Conservation (phyloP, 441 rosid genomes). For the Theobroma grandiflorum region DNA sequence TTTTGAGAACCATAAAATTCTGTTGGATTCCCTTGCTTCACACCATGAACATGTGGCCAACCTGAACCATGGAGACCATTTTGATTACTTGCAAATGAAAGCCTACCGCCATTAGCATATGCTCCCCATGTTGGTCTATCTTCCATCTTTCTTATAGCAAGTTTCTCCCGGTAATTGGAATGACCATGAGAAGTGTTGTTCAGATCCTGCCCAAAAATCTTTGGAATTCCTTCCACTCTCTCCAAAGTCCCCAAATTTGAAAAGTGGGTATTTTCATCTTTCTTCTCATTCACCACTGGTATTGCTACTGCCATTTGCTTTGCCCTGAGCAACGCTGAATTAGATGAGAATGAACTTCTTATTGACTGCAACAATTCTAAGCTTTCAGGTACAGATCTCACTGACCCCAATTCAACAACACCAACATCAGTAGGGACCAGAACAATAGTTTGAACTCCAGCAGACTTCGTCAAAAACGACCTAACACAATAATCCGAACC, state of each 20-base stretch:
- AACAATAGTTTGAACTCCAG: constrained; percentile 81
- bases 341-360: constrained; percentile 59
- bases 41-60: constrained; percentile 61
- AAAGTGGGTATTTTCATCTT: constrained; percentile 53
- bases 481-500: constrained; percentile 78
- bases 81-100: constrained; percentile 48
- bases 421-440: constrained; percentile 87
- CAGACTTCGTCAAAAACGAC: constrained; percentile 81
- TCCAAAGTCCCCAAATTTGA: constrained; percentile 44
- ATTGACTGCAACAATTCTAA: constrained; percentile 57
- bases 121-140: constrained; percentile 64
- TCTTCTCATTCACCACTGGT: constrained; percentile 51
- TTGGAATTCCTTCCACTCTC: constrained; percentile 59
- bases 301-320: constrained; percentile 44
- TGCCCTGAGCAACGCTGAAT: constrained; percentile 38
- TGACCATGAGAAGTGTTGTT: constrained; percentile 40
- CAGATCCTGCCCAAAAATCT: constrained; percentile 85
- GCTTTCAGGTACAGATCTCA: constrained; percentile 75
- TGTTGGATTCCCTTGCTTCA: constrained; percentile 48
- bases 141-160: constrained; percentile 84
- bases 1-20: constrained; percentile 56
- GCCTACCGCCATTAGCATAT: constrained; percentile 57
- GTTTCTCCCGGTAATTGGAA: constrained; percentile 82
- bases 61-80: constrained; percentile 57
- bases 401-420: constrained; percentile 92